Evolutionary conservation across 148 eudicot genomes (phyloP), one percentile per base, ranked within the genome.

Genomic region (Cornus florida): DNA sequence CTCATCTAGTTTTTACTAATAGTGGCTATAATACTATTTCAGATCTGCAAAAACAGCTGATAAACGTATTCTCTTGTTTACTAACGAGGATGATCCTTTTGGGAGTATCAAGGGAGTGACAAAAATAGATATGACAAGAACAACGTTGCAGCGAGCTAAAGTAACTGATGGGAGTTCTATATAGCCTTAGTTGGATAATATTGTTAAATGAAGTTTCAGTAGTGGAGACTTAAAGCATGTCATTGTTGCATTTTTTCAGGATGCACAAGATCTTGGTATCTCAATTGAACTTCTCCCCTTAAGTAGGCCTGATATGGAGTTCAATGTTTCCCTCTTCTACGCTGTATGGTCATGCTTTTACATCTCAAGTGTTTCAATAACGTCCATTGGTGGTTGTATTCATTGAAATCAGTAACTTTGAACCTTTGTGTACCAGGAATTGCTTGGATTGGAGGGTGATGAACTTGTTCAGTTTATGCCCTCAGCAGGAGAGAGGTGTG

Each of bases 31-130:
- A 69, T 72, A 46, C 71, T 68, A 12, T 69, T 82, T 68, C 88
- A 94, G 98, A 85, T 95, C 98, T 80, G 80, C 91, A 72, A 93
- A 93, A 79, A 90, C 98, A 76, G 89, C 91, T 41, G 94, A 89
- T 78, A 95, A 95, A 81, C 83, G 97, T 69, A 93, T 95, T 46
- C 89, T 95, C 70, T 83, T 95, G 77, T 83, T 95, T 69, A 91
- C 98, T 50, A 95, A 95, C 84, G 98, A 95, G 84, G 97, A 95
- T 83, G 93, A 93, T 90, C 98, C 98, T 75, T 95, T 95, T 88
- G 97, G 97, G 78, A 87, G 73, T 70, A 83, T 95, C 68, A 95
- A 88, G 77, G 97, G 98, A 79, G 88, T 91, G 78, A 84, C 88
- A 32, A 95, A 95, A 83, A 73, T 88, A 72, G 98, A 93, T 84